A percentile compares a stretch with the other conserved stretches of the same genome.
Conservation (phyloP, 1,139 yeast genomes). For the Diutina rugosa region DNA sequence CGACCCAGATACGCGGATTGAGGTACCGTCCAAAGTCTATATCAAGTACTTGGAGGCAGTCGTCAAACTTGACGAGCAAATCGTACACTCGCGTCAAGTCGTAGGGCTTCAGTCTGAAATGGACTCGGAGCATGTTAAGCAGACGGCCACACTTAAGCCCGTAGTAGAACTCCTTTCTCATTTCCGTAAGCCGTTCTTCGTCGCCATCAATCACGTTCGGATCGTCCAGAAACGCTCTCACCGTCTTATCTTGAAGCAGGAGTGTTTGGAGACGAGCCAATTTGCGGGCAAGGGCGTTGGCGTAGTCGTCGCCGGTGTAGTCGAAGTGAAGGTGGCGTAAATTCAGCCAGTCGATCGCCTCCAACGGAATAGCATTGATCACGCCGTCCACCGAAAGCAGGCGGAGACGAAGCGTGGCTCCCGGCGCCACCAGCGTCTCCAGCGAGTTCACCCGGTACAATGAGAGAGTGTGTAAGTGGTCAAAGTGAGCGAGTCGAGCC, state of each 20-base stretch:
- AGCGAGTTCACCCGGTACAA: constrained; percentile 1
- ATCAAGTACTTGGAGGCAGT: neutral
- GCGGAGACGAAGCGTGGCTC: neutral
- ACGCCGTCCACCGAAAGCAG: neutral
- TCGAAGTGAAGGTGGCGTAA: neutral
- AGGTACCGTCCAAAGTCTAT: neutral
- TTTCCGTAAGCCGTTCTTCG: neutral
- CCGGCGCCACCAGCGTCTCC: neutral
- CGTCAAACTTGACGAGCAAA: neutral
- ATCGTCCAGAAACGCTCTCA: neutral
- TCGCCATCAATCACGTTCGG: neutral
- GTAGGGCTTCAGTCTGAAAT: neutral
- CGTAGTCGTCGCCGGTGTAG: neutral
- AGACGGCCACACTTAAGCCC: neutral
- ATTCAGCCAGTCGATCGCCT: neutral
- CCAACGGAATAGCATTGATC: constrained; percentile 1
- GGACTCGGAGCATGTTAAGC: neutral
- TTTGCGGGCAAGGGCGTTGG: neutral
- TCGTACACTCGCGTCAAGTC: neutral
- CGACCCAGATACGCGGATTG: neutral
- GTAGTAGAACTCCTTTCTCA: neutral
- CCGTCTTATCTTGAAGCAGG: constrained; percentile 1
- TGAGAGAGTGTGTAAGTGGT: neutral
- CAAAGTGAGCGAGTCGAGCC: neutral
- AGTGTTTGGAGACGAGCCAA: neutral